Base-by-base conservation (phyloP, 83 land plant genomes). In the Isoetes engelmannii region DNA sequence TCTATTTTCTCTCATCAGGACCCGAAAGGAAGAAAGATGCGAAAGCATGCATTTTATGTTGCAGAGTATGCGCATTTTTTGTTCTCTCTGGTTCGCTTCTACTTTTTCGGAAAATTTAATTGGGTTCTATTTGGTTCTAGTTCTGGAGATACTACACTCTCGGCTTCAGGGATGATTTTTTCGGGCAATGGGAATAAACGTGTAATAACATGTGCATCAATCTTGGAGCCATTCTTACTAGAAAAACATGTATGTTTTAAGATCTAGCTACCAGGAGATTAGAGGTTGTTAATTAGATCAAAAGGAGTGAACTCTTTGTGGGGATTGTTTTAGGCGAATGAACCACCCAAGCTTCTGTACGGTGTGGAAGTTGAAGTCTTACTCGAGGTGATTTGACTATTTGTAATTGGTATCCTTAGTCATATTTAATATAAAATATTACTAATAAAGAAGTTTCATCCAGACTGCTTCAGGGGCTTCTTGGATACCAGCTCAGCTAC, bases 141-240 rank as follows among this genome's bases (percentile, higher is more conserved):
- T 67, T 81, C 81, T n/a, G 94, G 90, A 4, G 81, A 71, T 51
- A 89, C 94, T 7, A 89, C 90, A 7, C 75, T 89, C 10, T 89
- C 95, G 47, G 86, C 95, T 6, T 89, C 91, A 20, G 91, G 91
- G 17, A 28, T 81, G 54, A 44, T 89, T 10, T 54, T 89, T 12
- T 84, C 84, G 17, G 37, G 68, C 13, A 45, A 19, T 41, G 54
- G 48, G 13, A 43, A 72, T 55, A 68, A 54, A 19, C 47, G 57
- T 6, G 76, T 67, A 43, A 57, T 74, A 47, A 74, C 76, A 4
- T 74, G 76, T 57, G 76, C 76, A n/a, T 74, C 76, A 44, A 65
- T 74, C 54, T 63, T 74, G 71, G 73, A 70, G 72, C 63, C 63
- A 43, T 74, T 65, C 65, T 48, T 71, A 13, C 20, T 59, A 12